Conservation (phyloP, 768 basidiomycete species). For the Fistulinella prunicolor region DNA sequence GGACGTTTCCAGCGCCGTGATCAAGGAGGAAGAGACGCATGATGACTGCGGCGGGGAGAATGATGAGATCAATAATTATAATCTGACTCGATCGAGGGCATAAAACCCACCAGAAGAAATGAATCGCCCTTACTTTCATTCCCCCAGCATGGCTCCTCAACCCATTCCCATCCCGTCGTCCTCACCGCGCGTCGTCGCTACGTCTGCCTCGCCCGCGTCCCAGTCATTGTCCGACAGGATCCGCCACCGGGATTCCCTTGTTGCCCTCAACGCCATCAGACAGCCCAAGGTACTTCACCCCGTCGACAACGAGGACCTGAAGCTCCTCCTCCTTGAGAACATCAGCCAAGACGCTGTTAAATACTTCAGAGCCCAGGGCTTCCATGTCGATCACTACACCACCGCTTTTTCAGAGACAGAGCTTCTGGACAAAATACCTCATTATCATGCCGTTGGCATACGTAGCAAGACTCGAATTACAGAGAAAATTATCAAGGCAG, state of each 20-base stretch:
- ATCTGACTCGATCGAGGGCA: too few species aligned
- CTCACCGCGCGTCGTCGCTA: constrained; percentile 37
- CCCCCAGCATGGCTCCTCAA: constrained; percentile 39
- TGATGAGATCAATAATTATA: background rate
- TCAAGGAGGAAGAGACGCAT: constrained; percentile 86
- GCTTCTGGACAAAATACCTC: constrained; percentile 76
- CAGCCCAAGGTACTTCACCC: constrained; percentile 76
- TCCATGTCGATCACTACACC: constrained; percentile 84
- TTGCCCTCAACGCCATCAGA: constrained; percentile 39
- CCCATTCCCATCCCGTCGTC: constrained; percentile 44
- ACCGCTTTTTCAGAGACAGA: constrained; percentile 92
- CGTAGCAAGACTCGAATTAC: constrained; percentile 98
- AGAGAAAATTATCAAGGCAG: constrained; percentile 80
- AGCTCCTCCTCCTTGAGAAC: constrained; percentile 88
- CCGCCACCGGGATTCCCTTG: constrained; percentile 34
- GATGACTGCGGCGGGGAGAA: too few species aligned
- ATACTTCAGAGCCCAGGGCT: constrained; percentile 78
- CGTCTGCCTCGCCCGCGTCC: constrained; percentile 53
- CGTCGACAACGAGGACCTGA: constrained; percentile 75
- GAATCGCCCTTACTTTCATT: constrained; percentile 12
- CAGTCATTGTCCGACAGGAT: constrained; percentile 46
- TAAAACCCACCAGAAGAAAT: constrained; percentile 14
- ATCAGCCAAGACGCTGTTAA: constrained; percentile 89
- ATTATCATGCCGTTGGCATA: constrained; percentile 94
- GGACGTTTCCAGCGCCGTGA: constrained; percentile 95